Evolutionary conservation across 73 alveolate genomes (phyloP), one percentile per base, ranked within the genome.

Genomic region (Effrenium voratum): DNA sequence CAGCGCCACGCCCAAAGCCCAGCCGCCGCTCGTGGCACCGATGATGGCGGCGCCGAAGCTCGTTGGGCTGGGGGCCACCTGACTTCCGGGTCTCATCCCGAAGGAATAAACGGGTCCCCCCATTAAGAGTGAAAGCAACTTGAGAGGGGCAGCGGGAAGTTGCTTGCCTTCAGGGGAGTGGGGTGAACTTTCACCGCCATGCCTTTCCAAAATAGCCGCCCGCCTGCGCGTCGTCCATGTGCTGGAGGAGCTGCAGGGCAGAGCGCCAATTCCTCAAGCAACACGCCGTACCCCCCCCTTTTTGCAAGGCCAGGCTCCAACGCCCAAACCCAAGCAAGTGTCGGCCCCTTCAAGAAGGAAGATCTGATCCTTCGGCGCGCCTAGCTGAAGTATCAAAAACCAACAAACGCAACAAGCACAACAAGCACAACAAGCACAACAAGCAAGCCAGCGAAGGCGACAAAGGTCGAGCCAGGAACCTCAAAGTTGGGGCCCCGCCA

Each of bases 11-110:
- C 70, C 91, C 91, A 44, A 38, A 8, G 22, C 70, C 91, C 91
- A 80, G 47, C 13, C 22, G 34, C 16, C 47, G 15, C 91, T 70
- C 13, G 47, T 46, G 46, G 91, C 91, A 32, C 66, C 46, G 91
- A 80, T 80, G 91, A 80, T 80, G 47, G 91, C 91, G 45, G 72
- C 46, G 91, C 91, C 46, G 70, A 13, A 44, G 91, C 70, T 80
- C 36, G 46, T 70, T 66, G 32, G 30, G 91, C 91, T 80, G 70
- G 44, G 44, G 10, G 68, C 70, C 91, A 80, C 91, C 91, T 80
- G 63, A 19, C 63, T 8, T 8, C 19, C 8, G 63, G 26, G 8
- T 52, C 26, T 8, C 63, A 19, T 19, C 63, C 19, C 8, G 19
- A 19, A 52, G 63, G 19, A 52, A 8, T 19, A 19, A 19, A 52